Evolutionary conservation across 768 basidiomycete genomes (phyloP), one percentile per base, ranked within the genome.

Genomic region (Royoungia palumana): DNA sequence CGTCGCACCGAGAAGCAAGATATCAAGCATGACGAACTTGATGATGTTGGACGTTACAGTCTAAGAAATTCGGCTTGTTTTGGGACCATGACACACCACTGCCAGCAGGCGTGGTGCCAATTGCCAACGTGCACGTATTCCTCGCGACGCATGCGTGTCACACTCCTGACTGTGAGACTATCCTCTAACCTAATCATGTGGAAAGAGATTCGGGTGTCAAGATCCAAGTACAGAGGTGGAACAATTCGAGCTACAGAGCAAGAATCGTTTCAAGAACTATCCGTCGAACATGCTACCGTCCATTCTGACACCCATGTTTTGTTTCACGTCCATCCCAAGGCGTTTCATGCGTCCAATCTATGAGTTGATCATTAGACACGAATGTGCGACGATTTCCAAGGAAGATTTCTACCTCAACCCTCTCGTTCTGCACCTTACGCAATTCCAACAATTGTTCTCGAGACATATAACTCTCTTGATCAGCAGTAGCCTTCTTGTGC

Each of bases 221-320:
- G 38, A n/a, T 39, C n/a, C 27, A 42, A 41, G 19, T 27, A 25
- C 36, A 35, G 17, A 24, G 51, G 16, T 8, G 45, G 38, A 42
- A 25, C 28, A 14, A 39, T 34, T 28, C 25, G 13, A 38, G 28
- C 6, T 16, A 11, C 20, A 17, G 6, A 10, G 24, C 17, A 21
- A n/a, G 7, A 21, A 47, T n/a, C 11, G 32, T 43, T 37, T 24
- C 47, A 16, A 32, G 13, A 38, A 17, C 8, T 56, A 67, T 32
- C 56, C 80, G 21, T 84, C 82, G 55, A 85, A 79, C 69, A 74
- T 64, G 8, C 74, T 75, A 16, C 82, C 83, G 56, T 93, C 90
- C 90, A 93, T 93, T 43, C 90, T 74, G 36, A 93, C 89, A 36
- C 90, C 90, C 77, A 90, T 82, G 57, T 75, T 90, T 63, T 85